phyloP scores from a whole-genome alignment of 495 filamentous ascomycete genomes.

The Polyplosphaeria fusca region DNA sequence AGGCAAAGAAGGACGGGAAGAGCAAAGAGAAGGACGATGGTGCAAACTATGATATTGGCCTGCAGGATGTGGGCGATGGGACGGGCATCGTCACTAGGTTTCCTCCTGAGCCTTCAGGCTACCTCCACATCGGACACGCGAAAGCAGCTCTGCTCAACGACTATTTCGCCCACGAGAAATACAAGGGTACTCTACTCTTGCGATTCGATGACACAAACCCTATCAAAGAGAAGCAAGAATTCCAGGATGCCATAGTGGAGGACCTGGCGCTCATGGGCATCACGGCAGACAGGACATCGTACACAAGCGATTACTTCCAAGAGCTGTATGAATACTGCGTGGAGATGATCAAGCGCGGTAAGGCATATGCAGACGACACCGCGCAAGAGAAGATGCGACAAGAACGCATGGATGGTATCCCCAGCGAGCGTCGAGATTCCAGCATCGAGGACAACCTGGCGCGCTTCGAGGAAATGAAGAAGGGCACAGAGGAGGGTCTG shows the following conservation, averaged over 20 bases:
- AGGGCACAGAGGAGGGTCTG: slow-evolving; percentile 67
- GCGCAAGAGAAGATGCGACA: slow-evolving; percentile 79
- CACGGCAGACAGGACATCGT: slow-evolving; percentile 71
- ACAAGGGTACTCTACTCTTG: slow-evolving; percentile 76
- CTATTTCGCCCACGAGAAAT: slow-evolving; percentile 88
- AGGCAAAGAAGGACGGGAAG: slow-evolving; percentile 61
- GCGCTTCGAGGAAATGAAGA: slow-evolving; percentile 86
- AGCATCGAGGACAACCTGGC: slow-evolving; percentile 74
- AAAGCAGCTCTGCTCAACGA: slow-evolving; percentile 91
- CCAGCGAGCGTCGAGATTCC: slow-evolving; percentile 72
- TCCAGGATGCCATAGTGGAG: slow-evolving; percentile 81
- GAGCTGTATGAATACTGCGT: slow-evolving; percentile 76
- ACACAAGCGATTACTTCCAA: slow-evolving; percentile 89
- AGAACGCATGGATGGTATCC: slow-evolving; percentile 71
- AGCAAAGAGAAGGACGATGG: slow-evolving; percentile 67
- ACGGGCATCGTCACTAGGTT: slow-evolving; percentile 89
- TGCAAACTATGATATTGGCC: slow-evolving; percentile 83
- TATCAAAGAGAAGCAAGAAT: slow-evolving; percentile 88
- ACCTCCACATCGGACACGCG: slow-evolving; percentile 90
- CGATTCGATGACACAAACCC: slow-evolving; percentile 95
- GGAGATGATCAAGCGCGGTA: slow-evolving; percentile 73
- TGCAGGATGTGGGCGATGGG: slow-evolving; percentile 75
- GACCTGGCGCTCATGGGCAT: slow-evolving; percentile 85
- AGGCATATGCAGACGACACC: slow-evolving; percentile 89
- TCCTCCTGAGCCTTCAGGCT: slow-evolving; percentile 93